These are phyloP conservation scores for Neospermospora avenae DNA, from an alignment of 2,329 filamentous ascomycete species.

Conservation along the genomic window DNA sequence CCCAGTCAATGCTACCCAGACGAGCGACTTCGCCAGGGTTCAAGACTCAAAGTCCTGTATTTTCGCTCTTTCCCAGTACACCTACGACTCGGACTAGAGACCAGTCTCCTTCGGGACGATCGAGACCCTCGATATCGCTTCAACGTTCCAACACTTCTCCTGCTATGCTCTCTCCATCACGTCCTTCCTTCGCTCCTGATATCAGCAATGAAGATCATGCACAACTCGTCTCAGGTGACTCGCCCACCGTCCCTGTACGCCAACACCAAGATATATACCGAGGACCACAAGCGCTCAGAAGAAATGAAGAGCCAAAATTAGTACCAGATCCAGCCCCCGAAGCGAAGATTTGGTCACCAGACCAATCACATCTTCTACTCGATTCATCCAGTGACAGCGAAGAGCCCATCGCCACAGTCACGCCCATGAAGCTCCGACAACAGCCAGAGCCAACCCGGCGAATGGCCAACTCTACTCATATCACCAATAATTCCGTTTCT, in stretches of 20 bases:
- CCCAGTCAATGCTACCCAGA: conserved; percentile 34
- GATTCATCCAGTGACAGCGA: conserved; percentile 21
- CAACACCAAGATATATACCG: not conserved
- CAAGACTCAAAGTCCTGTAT: conserved; percentile 41
- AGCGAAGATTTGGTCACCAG: conserved; percentile 20
- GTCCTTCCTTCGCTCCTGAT: conserved; percentile 29
- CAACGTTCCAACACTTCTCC: conserved; percentile 55
- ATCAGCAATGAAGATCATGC: conserved; percentile 24
- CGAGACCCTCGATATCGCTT: conserved; percentile 17
- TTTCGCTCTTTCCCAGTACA: conserved; percentile 38
- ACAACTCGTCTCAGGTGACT: conserved; percentile 17
- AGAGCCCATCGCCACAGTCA: conserved; percentile 2
- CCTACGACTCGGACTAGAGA: conserved; percentile 25
- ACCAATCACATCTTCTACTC: conserved; percentile 24
- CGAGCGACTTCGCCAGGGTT: conserved; percentile 50
- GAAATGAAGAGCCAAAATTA: not conserved
- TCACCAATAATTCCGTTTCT: conserved; percentile 18
- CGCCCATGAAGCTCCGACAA: conserved; percentile 22
- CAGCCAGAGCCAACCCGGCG: conserved; percentile 28
- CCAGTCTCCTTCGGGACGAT: conserved; percentile 13
- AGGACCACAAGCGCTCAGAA: not conserved
- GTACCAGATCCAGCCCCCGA: not conserved
- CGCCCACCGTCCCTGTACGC: not conserved
- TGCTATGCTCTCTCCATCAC: conserved; percentile 46
- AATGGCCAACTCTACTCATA: conserved; percentile 22